Percentiles rank a stretch among this genome's conserved stretches.
phyloP scores from a whole-genome alignment of 495 filamentous ascomycete species.

The Aspergillus coremiiformis region DNA sequence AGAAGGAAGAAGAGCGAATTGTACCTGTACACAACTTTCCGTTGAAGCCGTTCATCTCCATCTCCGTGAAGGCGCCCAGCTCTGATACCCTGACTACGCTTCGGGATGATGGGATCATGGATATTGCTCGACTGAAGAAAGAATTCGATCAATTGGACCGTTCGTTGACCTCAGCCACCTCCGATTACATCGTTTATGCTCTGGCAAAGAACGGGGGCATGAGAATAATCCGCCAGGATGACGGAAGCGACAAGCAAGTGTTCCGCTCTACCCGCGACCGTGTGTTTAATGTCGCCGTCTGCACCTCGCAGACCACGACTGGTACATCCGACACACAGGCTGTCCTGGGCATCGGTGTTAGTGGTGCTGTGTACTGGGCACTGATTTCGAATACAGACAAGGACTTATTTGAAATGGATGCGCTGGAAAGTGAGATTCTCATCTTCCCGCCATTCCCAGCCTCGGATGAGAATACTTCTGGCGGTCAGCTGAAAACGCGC shows the following conservation, averaged over 20 bases:
- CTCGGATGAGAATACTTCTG: slow-evolving; percentile 70
- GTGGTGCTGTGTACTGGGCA: slow-evolving; percentile 90
- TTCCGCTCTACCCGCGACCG: slow-evolving; percentile 83
- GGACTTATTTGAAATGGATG: slow-evolving; percentile 64
- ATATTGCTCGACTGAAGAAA: slow-evolving; percentile 90
- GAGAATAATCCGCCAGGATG: slow-evolving; percentile 86
- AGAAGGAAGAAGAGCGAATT: slow-evolving; percentile 56
- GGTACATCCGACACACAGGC: slow-evolving; percentile 55
- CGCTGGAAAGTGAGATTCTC: slow-evolving; percentile 69
- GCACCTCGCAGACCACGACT: slow-evolving; percentile 45
- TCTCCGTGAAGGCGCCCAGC: slow-evolving; percentile 39
- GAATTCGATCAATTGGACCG: slow-evolving; percentile 96
- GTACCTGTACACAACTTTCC: slow-evolving; percentile 90
- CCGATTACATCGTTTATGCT: slow-evolving; percentile 86
- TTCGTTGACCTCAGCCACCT: slow-evolving; percentile 81
- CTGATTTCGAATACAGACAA: slow-evolving; percentile 61
- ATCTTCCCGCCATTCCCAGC: slow-evolving; percentile 72
- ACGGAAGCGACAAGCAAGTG: slow-evolving; percentile 79
- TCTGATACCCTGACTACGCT: slow-evolving; percentile 43
- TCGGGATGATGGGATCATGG: slow-evolving; percentile 66
- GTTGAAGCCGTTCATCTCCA: slow-evolving; percentile 88
- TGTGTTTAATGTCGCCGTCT: slow-evolving; percentile 87
- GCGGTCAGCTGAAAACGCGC: slow-evolving; percentile 90
- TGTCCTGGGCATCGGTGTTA: slow-evolving; percentile 85
- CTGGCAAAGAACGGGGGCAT: slow-evolving; percentile 87